Percentiles rank a stretch among this genome's conserved stretches.
Evolutionary conservation across 129 eudicot genomes (phyloP).

Genomic region (Flaveria bidentis): DNA sequence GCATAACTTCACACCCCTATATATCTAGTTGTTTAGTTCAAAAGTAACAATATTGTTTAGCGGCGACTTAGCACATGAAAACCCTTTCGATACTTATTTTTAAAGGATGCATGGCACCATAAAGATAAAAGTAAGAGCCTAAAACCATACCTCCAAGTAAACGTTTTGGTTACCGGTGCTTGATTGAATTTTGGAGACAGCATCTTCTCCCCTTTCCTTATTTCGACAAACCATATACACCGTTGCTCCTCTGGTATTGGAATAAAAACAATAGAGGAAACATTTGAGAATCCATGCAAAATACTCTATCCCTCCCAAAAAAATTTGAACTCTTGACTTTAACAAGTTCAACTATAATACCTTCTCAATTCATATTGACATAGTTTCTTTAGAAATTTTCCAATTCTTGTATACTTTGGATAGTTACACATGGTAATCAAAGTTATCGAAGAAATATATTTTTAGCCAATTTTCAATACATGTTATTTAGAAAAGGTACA

Average conservation of each 20-base stretch:
- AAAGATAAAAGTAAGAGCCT: slow-evolving; percentile 6
- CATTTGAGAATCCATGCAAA: background rate
- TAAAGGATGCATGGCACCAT: background rate
- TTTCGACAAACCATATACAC: slow-evolving; percentile 89
- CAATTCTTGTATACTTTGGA: background rate
- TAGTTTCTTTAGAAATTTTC: background rate
- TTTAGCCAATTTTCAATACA: background rate
- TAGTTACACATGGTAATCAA: background rate
- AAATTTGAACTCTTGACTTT: background rate
- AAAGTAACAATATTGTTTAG: background rate
- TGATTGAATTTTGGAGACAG: slow-evolving; percentile 70
- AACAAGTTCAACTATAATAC: background rate
- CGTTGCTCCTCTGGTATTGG: slow-evolving; percentile 71
- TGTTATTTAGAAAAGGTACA: background rate
- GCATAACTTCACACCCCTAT: too few species aligned
- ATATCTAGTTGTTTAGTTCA: background rate
- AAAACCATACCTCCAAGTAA: slow-evolving; percentile 79
- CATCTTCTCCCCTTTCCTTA: slow-evolving; percentile 95
- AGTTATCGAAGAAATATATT: too few species aligned
- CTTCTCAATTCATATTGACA: background rate
- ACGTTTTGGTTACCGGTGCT: slow-evolving; percentile 79
- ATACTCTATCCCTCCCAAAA: background rate
- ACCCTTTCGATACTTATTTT: background rate
- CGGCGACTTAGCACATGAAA: background rate
- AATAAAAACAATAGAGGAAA: background rate